Evolutionary conservation across 257 asterid genomes (phyloP).

Genomic region (Misopates orontium): DNA sequence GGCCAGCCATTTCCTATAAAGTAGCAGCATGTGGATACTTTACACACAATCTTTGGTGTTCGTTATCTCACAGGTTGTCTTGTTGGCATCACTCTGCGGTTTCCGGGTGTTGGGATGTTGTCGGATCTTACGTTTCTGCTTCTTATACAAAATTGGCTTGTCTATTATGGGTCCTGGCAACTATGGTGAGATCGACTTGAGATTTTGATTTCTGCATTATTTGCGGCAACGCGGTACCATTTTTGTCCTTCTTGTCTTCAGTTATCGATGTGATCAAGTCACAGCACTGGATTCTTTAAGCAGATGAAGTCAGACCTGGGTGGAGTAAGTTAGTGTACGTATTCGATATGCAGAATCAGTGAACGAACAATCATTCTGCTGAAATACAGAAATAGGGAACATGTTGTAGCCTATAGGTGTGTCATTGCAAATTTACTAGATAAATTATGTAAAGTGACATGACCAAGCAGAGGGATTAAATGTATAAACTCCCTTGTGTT

Average conservation of each 20-base stretch:
- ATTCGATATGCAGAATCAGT: too few species aligned
- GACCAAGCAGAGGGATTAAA: too few species aligned
- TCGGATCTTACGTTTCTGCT: background rate
- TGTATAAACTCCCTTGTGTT: too few species aligned
- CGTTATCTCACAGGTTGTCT: conserved; percentile 6
- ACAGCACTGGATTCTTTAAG: background rate
- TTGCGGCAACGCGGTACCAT: background rate
- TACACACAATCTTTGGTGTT: background rate
- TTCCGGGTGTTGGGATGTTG: background rate
- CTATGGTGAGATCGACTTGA: conserved; percentile 18
- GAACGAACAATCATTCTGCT: too few species aligned
- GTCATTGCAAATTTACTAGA: too few species aligned
- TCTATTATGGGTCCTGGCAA: background rate
- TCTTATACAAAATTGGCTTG: background rate
- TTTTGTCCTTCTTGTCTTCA: background rate
- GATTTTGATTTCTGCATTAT: background rate
- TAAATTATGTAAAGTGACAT: too few species aligned
- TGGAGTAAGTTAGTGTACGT: conserved; percentile 9
- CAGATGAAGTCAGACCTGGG: background rate
- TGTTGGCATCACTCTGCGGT: background rate
- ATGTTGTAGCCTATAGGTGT: too few species aligned
- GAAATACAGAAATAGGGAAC: too few species aligned
- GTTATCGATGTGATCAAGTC: background rate
- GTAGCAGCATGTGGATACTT: background rate
- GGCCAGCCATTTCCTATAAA: conserved; percentile 82